Conservation (phyloP, 2,329 filamentous ascomycete species). For the Aspergillus puulaauensis region DNA sequence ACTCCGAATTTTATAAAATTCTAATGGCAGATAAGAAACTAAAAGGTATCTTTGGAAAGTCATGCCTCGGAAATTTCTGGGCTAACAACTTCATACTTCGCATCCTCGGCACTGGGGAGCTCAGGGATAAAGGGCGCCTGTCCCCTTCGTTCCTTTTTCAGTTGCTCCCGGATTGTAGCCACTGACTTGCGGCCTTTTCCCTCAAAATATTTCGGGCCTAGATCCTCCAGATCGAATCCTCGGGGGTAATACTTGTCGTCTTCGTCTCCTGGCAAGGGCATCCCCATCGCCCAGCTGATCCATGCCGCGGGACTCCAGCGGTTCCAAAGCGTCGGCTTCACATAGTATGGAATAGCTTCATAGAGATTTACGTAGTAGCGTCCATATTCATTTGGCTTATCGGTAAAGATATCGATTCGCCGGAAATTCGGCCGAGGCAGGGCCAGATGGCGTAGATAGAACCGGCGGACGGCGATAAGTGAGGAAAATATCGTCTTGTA, state of each 20-base stretch:
- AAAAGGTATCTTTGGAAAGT: background rate
- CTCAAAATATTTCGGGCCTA: conserved; percentile 59
- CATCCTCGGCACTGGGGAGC: background rate
- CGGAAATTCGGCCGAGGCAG: conserved; percentile 56
- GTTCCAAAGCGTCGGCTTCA: conserved; percentile 58
- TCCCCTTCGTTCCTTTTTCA: conserved; percentile 39
- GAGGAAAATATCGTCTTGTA: conserved; percentile 40
- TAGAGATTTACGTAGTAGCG: conserved; percentile 54
- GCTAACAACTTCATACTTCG: background rate
- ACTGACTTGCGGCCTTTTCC: conserved; percentile 47
- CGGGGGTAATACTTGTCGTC: conserved; percentile 48
- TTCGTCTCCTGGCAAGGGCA: conserved; percentile 49
- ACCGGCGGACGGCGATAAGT: conserved; percentile 52
- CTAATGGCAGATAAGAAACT: background rate
- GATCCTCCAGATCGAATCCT: conserved; percentile 54
- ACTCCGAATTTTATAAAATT: background rate
- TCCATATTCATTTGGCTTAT: conserved; percentile 55
- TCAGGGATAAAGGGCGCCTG: conserved; percentile 29
- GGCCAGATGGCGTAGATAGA: conserved; percentile 57
- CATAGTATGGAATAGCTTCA: conserved; percentile 65
- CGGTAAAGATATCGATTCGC: conserved; percentile 41
- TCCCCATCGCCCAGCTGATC: conserved; percentile 31
- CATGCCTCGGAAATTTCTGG: background rate
- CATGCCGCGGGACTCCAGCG: conserved; percentile 60
- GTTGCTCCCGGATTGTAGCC: conserved; percentile 38